Evolutionary conservation across 768 basidiomycete genomes (phyloP).

Genomic region (Lentinula guzmanii): DNA sequence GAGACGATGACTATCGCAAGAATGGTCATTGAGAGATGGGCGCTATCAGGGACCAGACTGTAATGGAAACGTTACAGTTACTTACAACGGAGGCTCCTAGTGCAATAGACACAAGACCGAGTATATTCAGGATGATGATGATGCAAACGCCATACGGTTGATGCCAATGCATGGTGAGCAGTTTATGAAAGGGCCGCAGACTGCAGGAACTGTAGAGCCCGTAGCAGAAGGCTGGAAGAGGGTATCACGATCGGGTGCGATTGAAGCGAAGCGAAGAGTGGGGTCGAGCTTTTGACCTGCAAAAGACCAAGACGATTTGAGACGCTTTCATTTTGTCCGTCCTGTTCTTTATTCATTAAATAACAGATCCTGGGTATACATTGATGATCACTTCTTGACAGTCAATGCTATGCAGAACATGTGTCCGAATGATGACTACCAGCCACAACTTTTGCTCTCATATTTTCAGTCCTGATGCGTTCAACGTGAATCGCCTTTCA

Average conservation of each 20-base stretch:
- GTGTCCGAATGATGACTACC: not conserved
- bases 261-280: not conserved
- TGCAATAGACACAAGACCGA: not conserved
- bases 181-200: no score
- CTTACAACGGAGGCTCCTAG: not conserved
- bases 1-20: not conserved
- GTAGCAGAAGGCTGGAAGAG: not conserved
- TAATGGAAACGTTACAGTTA: not conserved
- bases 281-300: not conserved
- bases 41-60: not conserved
- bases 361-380: no score
- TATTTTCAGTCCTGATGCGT: no score
- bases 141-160: not conserved
- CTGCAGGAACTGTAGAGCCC: not conserved
- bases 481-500: no score
- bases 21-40: not conserved
- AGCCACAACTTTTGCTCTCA: no score
- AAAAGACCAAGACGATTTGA: not conserved
- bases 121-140: not conserved
- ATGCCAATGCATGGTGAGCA: not conserved
- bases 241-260: not conserved
- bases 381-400: no score
- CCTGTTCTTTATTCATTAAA: no score
- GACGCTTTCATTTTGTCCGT: no score
- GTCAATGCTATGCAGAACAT: not conserved